Conservation (phyloP, 345 rosid species). For the Brassica juncea region DNA sequence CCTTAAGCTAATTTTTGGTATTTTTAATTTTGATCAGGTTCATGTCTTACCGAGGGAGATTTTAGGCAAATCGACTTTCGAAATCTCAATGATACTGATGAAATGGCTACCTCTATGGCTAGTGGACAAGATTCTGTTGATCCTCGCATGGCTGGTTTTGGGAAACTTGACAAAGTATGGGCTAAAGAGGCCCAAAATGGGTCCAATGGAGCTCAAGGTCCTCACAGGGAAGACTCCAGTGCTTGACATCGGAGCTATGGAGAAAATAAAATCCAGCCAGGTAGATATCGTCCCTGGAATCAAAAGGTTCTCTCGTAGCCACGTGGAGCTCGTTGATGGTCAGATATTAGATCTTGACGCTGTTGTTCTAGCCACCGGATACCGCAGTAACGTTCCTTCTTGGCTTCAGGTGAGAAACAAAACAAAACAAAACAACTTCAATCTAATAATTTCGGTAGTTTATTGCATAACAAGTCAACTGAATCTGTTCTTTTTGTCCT, state of each 20-base stretch:
- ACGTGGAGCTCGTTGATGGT: constrained; percentile 69
- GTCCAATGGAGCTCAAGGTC: constrained; percentile 69
- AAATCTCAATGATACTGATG: constrained; percentile 56
- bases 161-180: constrained; percentile 61
- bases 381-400: constrained; percentile 67
- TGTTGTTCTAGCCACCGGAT: constrained; percentile 75
- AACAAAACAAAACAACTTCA: neutral
- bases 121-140: constrained; percentile 64
- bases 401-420: constrained; percentile 76
- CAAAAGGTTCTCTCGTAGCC: constrained; percentile 48
- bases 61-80: constrained; percentile 61
- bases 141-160: constrained; percentile 56
- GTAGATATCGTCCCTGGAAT: constrained; percentile 70
- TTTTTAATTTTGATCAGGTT: constrained; percentile 44
- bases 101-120: constrained; percentile 79
- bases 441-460: neutral
- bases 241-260: constrained; percentile 70
- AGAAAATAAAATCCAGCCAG: constrained; percentile 65
- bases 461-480: constrained; percentile 19
- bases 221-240: constrained; percentile 74
- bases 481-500: neutral
- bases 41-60: constrained; percentile 71
- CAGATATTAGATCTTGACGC: constrained; percentile 56
- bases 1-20: neutral
- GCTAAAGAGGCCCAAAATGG: constrained; percentile 60